Conservation (phyloP, 139 green algal genomes). For the Coelastrella sp. region DNA sequence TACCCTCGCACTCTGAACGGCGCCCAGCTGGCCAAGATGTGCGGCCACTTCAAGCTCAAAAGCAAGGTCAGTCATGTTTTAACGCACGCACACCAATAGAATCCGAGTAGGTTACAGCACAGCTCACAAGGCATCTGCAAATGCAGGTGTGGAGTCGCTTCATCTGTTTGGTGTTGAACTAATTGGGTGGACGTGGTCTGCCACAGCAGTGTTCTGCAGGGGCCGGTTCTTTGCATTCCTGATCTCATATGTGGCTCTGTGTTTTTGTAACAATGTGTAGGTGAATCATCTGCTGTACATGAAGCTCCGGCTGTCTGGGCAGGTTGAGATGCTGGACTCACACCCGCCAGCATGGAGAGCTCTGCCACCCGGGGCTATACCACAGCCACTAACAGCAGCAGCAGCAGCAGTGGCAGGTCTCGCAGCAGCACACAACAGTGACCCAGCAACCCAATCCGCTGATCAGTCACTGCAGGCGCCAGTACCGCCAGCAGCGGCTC, state of each 20-base stretch:
- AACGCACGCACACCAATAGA: too few relatives aligned
- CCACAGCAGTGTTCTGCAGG: neutral
- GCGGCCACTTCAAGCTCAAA: conserved; percentile 51
- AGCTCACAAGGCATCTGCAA: too few relatives aligned
- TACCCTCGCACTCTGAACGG: conserved; percentile 43
- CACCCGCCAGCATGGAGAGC: conserved; percentile 19
- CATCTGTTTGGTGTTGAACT: too few relatives aligned
- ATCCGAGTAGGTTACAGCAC: too few relatives aligned
- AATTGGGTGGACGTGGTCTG: neutral
- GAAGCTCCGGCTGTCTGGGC: conserved; percentile 5
- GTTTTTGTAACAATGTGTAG: neutral
- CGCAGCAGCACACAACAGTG: neutral
- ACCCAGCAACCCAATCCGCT: neutral
- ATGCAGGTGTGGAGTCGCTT: too few relatives aligned
- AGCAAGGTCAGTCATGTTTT: conserved; percentile 29
- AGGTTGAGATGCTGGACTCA: conserved; percentile 42
- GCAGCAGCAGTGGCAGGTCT: neutral
- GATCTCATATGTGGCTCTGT: neutral
- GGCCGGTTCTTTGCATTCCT: neutral
- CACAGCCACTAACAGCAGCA: neutral
- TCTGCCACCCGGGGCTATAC: neutral
- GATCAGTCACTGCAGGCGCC: neutral
- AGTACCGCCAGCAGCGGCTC: conserved; percentile 8
- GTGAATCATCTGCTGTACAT: conserved; percentile 50
- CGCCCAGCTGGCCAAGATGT: conserved; percentile 42